Percentiles rank a stretch among this genome's conserved stretches.
These are phyloP conservation scores for Cynanchum wilfordii DNA, from an alignment of 257 asterid species.

Conservation along the genomic window DNA sequence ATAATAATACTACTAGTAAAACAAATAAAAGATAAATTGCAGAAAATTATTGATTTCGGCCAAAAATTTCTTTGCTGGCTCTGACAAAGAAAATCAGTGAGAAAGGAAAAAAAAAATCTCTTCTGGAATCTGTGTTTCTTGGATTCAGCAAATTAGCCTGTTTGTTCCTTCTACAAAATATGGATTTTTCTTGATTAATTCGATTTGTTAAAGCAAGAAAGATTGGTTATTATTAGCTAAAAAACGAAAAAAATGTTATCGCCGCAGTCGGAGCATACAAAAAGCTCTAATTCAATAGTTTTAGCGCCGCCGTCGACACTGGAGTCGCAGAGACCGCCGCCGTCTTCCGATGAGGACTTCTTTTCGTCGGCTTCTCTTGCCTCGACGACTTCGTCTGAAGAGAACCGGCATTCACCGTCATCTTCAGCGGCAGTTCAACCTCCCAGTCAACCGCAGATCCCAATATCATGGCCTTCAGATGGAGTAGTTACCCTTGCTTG, in stretches of 20 bases:
- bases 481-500: slow-evolving; percentile 50
- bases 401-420: slow-evolving; percentile 20
- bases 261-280: slow-evolving; percentile 17
- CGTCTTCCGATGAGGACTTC: slow-evolving; percentile 66
- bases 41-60: not conserved
- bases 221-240: not conserved
- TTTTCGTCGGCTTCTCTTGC: slow-evolving; percentile 49
- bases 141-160: not conserved
- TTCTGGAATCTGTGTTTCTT: not conserved
- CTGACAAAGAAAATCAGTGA: not conserved
- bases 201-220: not conserved
- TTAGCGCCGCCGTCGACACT: slow-evolving; percentile 6
- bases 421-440: slow-evolving; percentile 31
- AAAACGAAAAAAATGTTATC: slow-evolving; percentile 19
- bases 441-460: slow-evolving; percentile 55
- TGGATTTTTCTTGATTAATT: not conserved
- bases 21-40: not conserved
- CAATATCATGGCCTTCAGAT: slow-evolving; percentile 71
- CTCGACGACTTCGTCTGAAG: slow-evolving; percentile 53
- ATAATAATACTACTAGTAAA: not conserved
- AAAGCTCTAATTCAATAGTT: slow-evolving; percentile 5
- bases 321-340: slow-evolving; percentile 20
- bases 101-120: not conserved
- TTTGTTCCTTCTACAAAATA: not conserved
- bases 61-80: slow-evolving; percentile 4